Conservation (phyloP, 2,329 filamentous ascomycete species). For the Colletotrichum eleusines region DNA sequence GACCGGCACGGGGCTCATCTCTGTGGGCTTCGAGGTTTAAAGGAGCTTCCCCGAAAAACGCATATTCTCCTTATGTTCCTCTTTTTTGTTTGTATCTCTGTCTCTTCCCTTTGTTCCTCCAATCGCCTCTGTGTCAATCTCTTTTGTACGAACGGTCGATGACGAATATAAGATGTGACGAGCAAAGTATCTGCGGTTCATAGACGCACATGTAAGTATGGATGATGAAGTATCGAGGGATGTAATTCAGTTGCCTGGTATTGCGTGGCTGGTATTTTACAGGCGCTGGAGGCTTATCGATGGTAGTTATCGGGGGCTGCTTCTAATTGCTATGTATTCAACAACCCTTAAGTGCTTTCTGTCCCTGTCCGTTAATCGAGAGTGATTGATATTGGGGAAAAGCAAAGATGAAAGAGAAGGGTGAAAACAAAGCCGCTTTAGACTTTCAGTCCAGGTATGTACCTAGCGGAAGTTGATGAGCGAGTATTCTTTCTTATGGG, state of each 20-base stretch:
- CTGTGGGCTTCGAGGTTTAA: constrained; percentile 35
- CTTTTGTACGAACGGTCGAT: background rate
- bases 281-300: constrained; percentile 15
- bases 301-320: background rate
- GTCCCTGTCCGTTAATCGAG: background rate
- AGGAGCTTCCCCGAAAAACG: too few species aligned
- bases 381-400: background rate
- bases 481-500: background rate
- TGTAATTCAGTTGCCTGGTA: background rate
- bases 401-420: background rate
- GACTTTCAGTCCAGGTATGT: background rate
- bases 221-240: background rate
- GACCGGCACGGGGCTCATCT: constrained; percentile 53
- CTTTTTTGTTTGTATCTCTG: too few species aligned
- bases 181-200: background rate
- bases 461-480: too few species aligned
- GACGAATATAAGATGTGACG: constrained; percentile 1
- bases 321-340: background rate
- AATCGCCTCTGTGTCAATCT: background rate
- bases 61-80: background rate
- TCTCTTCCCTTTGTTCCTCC: background rate
- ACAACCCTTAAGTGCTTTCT: background rate
- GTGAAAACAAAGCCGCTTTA: background rate
- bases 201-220: background rate
- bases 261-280: background rate